Evolutionary conservation across 228 moss, liverwort and hornwort genomes (phyloP).

Genomic region (Sphagnum fallax): DNA sequence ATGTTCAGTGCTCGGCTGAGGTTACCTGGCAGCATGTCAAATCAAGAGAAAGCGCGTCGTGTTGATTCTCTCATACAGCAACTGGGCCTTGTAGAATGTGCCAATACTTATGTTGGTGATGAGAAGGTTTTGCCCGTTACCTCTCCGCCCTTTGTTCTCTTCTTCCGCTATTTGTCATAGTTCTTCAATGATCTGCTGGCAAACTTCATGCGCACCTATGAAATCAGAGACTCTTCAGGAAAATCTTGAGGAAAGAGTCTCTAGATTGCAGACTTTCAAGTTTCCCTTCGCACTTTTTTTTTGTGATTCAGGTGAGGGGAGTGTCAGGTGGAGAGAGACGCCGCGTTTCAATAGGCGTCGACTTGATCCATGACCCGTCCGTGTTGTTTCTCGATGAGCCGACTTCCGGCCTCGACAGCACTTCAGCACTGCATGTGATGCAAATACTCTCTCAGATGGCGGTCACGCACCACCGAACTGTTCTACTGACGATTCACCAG

Average conservation of each 20-base stretch:
- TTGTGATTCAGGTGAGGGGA: constrained; percentile 41
- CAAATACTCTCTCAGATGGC: constrained; percentile 23
- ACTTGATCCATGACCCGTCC: constrained; percentile 86
- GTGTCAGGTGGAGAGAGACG: constrained; percentile 85
- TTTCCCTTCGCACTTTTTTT: neutral
- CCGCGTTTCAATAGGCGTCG: constrained; percentile 83
- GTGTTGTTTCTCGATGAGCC: constrained; percentile 84
- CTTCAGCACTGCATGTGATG: constrained; percentile 47
- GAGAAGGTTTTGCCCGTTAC: constrained; percentile 29
- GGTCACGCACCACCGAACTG: constrained; percentile 19
- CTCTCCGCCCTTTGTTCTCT: neutral
- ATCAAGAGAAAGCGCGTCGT: constrained; percentile 48
- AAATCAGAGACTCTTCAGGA: neutral
- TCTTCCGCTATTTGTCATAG: neutral
- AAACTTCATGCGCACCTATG: no score
- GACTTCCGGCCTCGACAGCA: constrained; percentile 79
- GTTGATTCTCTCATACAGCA: constrained; percentile 61
- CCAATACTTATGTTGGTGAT: constrained; percentile 73
- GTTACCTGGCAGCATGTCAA: constrained; percentile 48
- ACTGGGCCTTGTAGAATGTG: constrained; percentile 63
- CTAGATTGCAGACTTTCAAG: neutral
- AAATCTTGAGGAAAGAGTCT: neutral
- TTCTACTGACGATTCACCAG: constrained; percentile 36
- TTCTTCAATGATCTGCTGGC: neutral
- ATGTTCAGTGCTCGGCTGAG: constrained; percentile 68